These are phyloP conservation scores for Globisporangium parvum DNA, from an alignment of 352 stramenopile genomes.

Conservation along the genomic window DNA sequence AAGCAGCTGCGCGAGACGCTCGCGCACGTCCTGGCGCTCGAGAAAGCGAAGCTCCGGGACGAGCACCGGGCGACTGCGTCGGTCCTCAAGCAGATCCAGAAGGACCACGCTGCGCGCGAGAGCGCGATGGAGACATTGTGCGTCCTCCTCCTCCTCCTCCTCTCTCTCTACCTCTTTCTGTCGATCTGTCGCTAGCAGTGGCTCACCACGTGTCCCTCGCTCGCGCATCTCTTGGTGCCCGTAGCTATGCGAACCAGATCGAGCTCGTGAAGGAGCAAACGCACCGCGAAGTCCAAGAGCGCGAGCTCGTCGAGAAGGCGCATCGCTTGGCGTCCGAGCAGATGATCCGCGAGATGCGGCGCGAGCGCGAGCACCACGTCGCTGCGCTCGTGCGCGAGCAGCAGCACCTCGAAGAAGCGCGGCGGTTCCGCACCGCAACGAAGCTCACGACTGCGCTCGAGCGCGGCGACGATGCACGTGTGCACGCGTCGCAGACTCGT, in stretches of 20 bases:
- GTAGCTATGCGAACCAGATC: conserved; percentile 61
- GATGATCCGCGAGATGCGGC: conserved; percentile 62
- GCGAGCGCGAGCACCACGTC: conserved; percentile 49
- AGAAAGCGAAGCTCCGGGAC: conserved; percentile 63
- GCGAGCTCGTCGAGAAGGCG: conserved; percentile 60
- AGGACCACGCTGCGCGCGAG: conserved; percentile 52
- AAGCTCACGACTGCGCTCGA: conserved; percentile 35
- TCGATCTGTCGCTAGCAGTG: background rate
- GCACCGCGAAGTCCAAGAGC: conserved; percentile 47
- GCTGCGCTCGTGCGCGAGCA: conserved; percentile 46
- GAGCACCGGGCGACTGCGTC: conserved; percentile 44
- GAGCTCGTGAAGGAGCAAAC: conserved; percentile 60
- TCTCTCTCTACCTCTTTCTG: background rate
- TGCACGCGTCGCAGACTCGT: no score
- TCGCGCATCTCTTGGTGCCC: background rate
- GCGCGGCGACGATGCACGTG: conserved; percentile 22
- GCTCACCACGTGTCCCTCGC: background rate
- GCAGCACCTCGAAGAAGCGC: conserved; percentile 53
- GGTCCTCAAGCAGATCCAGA: conserved; percentile 52
- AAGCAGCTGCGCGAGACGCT: conserved; percentile 64
- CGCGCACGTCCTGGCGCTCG: conserved; percentile 49
- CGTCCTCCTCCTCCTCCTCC: conserved; percentile 1
- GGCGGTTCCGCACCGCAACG: conserved; percentile 41
- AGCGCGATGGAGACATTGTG: conserved; percentile 60
- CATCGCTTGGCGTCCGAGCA: conserved; percentile 58